Evolutionary conservation across 352 stramenopile genomes (phyloP), one percentile per base, ranked within the genome.

Genomic region (Lagenidium giganteum): DNA sequence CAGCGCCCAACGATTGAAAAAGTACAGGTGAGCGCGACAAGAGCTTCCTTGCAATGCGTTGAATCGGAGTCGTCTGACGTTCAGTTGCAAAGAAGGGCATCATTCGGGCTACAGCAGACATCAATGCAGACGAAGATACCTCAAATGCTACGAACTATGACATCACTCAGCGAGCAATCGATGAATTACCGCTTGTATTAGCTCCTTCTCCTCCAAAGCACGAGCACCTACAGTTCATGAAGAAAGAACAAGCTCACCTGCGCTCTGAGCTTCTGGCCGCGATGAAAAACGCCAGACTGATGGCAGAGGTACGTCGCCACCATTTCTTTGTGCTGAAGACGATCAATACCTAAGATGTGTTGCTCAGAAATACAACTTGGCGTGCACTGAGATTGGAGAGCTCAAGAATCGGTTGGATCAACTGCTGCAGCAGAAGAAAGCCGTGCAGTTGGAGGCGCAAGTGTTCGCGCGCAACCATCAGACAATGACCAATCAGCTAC

Each of bases 401-500:
- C 41, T 88, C 13, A 52, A 34, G 8, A 18, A 33, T 6, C 50
- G 83, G 27, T 31, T 88, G 20, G 47, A 53, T 13, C 62, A 38
- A n/a, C 51, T 67, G 7, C 44, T 42, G 31, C 51, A 65, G n/a
- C 70, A 84, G 36, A 72, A 76, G 23, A 51, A 70, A 12, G 77
- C 85, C 33, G 66, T 69, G 12, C 70, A 77, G 26, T 67, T 82
- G 11, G 68, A 87, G 24, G 57, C 58, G 14, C 67, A 76, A 8
- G 49, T 81, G 8, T 54, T 84, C 14, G 70, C 72, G 1, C 73
- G 64, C 42, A 89, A 83, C 42, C 70, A 86, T 33, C 72, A 85
- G 46, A 71, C 58, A 17, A 82, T 89, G 69, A 83, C 71, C 2
- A 61, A 68, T 13, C 77, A 89, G 41, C 60, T 89, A 1, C 73